Conservation (phyloP, 306 rosid species). For the peach (Prunus persica) region DNA sequence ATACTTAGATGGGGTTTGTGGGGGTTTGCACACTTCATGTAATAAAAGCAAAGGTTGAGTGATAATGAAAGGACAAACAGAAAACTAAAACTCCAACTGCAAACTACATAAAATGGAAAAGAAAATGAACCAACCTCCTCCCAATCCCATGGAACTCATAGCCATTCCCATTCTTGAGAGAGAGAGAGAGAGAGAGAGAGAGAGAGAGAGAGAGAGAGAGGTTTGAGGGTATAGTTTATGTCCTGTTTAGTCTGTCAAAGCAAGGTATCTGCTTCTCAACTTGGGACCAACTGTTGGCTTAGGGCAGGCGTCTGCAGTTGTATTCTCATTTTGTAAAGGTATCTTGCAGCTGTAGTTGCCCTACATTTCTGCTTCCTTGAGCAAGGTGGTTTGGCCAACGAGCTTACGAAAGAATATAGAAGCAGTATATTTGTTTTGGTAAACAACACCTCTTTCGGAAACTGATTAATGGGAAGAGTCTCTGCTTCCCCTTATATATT, state of each 20-base stretch:
- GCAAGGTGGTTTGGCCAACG: background rate
- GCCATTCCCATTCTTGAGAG: slow-evolving; percentile 43
- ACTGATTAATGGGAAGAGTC: background rate
- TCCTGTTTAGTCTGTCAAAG: slow-evolving; percentile 31
- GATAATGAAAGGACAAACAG: background rate
- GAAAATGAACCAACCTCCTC: slow-evolving; percentile 31
- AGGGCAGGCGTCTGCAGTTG: background rate
- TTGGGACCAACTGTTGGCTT: slow-evolving; percentile 31
- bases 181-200: background rate
- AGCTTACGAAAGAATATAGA: no score
- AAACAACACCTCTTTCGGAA: background rate
- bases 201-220: background rate
- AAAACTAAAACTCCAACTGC: background rate
- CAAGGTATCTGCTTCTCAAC: slow-evolving; percentile 53
- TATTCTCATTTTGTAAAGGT: background rate
- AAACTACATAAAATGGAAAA: background rate
- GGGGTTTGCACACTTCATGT: no score
- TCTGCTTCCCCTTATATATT: background rate
- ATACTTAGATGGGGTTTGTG: no score
- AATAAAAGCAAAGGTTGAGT: background rate
- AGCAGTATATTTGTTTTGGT: background rate
- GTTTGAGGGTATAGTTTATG: slow-evolving; percentile 12
- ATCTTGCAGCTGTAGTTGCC: background rate
- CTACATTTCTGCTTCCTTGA: background rate
- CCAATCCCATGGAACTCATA: slow-evolving; percentile 50